Evolutionary conservation across 768 basidiomycete genomes (phyloP), one percentile per base, ranked within the genome.

Genomic region (Tremella mesenterica): DNA sequence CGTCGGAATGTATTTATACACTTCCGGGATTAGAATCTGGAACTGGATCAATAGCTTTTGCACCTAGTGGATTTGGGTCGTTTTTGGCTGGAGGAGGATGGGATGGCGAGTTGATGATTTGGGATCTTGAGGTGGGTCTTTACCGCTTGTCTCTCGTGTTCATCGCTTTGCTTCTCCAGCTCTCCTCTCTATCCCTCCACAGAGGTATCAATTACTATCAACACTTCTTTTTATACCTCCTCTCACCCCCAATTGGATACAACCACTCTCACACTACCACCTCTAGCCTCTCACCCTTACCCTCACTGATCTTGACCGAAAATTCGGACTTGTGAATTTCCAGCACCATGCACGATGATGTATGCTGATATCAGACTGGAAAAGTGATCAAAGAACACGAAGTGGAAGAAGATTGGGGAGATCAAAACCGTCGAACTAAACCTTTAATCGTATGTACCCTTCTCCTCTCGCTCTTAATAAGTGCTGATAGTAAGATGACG

Each of bases 41-140:
- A 1, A 69, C 70, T 20, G 60, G 64, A 10, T 61, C 59, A 0
- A 46, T 73, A 1, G 64, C 64, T 16, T 73, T 73, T 45, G 63
- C 67, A 8, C 68, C 71, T 0, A 49, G 50, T 10, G 59, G 59
- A 0, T 47, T 63, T 18, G 56, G 57, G 1, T 53, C 47, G 5
- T 29, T 26, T 8, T 14, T 63, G 14, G 67, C 68, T 23, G 69
- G 55, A n/a, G 68, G 67, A 9, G 63, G 65, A 21, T 69, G 68
- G 60, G 54, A 68, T 50, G 65, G 64, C 5, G 53, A 60, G 30
- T 33, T 73, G 26, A 25, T 63, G 10, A 59, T 73, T 9, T 73
- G 67, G 67, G 61, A 71, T 48, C 49, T 69, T 7, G 66, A 64
- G 53, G 69, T 68, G 48, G 31, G 69, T 64, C n/a, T n/a, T n/a